A percentile compares a stretch with the other conserved stretches of the same genome.
These are phyloP conservation scores for Quercus suber DNA, from an alignment of 306 rosid species.

Conservation along the genomic window DNA sequence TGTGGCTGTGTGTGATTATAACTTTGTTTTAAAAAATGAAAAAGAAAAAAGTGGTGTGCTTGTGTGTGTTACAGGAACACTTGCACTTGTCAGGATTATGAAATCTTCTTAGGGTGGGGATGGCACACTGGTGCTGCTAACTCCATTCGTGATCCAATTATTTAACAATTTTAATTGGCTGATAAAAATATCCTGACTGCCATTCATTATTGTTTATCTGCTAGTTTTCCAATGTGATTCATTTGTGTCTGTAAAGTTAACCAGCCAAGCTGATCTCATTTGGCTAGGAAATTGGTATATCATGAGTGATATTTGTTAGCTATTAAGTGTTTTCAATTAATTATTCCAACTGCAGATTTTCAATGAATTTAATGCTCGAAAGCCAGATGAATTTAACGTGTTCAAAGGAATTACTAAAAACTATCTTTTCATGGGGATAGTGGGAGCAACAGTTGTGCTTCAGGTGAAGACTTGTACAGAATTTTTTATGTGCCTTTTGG, in stretches of 20 bases:
- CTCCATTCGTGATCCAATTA: background rate
- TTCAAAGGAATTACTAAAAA: conserved; percentile 72
- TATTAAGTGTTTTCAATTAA: conserved; percentile 7
- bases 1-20: background rate
- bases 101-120: background rate
- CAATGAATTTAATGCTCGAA: conserved; percentile 89
- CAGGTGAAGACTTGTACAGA: conserved; percentile 54
- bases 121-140: background rate
- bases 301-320: background rate
- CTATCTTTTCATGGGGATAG: conserved; percentile 75
- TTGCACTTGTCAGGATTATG: background rate
- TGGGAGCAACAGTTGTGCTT: conserved; percentile 60
- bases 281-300: background rate
- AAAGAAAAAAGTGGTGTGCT: background rate
- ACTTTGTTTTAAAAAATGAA: no score
- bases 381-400: conserved; percentile 76
- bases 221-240: background rate
- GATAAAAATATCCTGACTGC: background rate
- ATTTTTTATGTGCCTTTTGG: background rate
- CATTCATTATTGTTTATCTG: background rate
- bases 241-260: background rate
- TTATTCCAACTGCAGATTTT: conserved; percentile 51
- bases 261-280: background rate
- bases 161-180: background rate
- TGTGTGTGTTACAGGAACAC: background rate